Base-by-base conservation (phyloP, 2,329 filamentous ascomycete species). In the Dothistroma septosporum region DNA sequence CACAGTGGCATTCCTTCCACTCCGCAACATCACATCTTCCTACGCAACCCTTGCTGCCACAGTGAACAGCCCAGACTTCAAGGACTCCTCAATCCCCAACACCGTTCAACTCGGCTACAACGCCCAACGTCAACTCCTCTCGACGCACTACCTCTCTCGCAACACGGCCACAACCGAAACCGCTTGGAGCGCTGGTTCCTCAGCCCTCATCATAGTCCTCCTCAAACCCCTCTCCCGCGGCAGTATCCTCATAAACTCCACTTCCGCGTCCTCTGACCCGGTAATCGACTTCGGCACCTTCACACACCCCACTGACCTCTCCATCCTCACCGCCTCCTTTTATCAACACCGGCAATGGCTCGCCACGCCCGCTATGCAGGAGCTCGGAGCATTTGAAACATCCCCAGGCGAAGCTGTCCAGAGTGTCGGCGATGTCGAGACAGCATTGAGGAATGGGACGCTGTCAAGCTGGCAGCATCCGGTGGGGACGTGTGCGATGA, bases 221-320 rank as follows among this genome's bases (percentile, higher is more conserved):
- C 44, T 57, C n/a, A 57, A 57, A 19, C 55, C 55, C n/a, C 44
- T 57, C 11, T 48, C 37, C 28, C 55, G 55, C 0, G 55, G 55
- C 31, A 48, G 22, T 7, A 50, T 57, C 14, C 31, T 57, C 19
- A 57, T 35, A 22, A 57, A 49, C 44, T 57, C 55, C 19, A 57
- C 44, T 2, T 19, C 32, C 32, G 31, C 46, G 7, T 12, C 11
- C 37, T 4, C 24, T 22, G 58, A 53, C 19, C 74, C 74, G 1
- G 44, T 74, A 10, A 67, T 75, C 5, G 62, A 73, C 46, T 74
- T 68, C 57, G 71, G 71, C 55, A 67, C 74, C 0, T 66, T 75
- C n/a, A 66, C 70, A 33, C 75, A 76, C 57, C 74, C 74, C 0
- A 62, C 73, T 4, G 76, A 78, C 55, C 64, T 69, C 2, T 65